Evolutionary conservation across 129 eudicot genomes (phyloP).

Genomic region (Calendula officinalis): DNA sequence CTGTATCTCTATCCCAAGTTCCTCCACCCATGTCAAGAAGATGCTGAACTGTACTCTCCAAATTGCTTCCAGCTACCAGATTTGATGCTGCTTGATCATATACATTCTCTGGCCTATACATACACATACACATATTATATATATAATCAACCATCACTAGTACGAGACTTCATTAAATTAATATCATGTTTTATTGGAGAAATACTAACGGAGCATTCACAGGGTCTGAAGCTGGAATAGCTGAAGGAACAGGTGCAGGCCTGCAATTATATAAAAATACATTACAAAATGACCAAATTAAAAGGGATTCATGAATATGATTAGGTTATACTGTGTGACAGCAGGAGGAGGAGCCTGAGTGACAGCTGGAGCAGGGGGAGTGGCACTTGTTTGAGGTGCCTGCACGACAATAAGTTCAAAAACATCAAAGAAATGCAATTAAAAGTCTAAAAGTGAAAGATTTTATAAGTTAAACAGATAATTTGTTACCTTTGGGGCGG

Average conservation of each 20-base stretch:
- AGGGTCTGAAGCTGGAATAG: slow-evolving; percentile 44
- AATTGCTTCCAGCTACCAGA: slow-evolving; percentile 77
- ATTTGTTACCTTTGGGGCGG: slow-evolving; percentile 54
- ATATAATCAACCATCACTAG: slow-evolving; percentile 12
- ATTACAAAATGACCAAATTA: background rate
- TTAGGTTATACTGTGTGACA: slow-evolving; percentile 41
- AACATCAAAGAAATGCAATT: slow-evolving; percentile 6
- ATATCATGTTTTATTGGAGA: background rate
- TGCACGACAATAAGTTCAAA: slow-evolving; percentile 21
- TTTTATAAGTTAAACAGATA: background rate
- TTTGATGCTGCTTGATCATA: slow-evolving; percentile 81
- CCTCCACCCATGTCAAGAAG: slow-evolving; percentile 98
- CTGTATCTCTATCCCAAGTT: slow-evolving; percentile 85
- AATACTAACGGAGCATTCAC: slow-evolving; percentile 52
- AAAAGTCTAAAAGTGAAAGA: background rate
- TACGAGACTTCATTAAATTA: background rate
- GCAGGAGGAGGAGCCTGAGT: slow-evolving; percentile 46
- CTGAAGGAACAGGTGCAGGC: slow-evolving; percentile 44
- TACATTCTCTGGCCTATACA: slow-evolving; percentile 52
- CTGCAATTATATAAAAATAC: slow-evolving; percentile 22
- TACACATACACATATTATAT: too few relatives aligned
- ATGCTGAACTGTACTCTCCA: slow-evolving; percentile 73
- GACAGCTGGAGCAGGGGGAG: slow-evolving; percentile 46
- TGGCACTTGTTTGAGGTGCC: slow-evolving; percentile 61
- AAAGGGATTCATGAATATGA: background rate